Base-by-base conservation (phyloP, 129 eudicot genomes). In the Ambrosia trifida region DNA sequence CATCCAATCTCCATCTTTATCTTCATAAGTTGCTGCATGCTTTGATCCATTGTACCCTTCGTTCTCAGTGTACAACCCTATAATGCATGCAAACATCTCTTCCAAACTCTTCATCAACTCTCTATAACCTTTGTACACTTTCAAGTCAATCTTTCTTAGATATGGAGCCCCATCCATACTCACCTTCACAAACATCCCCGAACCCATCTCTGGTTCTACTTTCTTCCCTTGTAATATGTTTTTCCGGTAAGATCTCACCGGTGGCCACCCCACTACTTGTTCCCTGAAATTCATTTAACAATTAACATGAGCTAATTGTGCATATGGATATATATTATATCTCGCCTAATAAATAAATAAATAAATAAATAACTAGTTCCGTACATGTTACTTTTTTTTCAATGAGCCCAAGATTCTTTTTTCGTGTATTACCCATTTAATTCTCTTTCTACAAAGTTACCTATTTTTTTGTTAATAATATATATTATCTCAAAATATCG, bases 111-210 rank as follows among this genome's bases (percentile, higher is more conserved):
- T 75, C 67, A 88, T 79, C 16, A 91, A 79, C 72, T 91, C 92
- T n/a, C 24, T 75, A 72, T 91, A 91, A 72, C 87, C 76, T 54
- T 82, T 84, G 85, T 88, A 91, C 24, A 84, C 68, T 47, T 76
- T 88, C 69, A 91, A 85, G 66, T 91, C 97, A 32, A 91, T 79
- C 78, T 91, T 91, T 76, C 97, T 87, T n/a, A 91, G 41, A 35
- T 85, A 91, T 50, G 97, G 91, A 59, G 95, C 97, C 75, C 97
- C 97, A 80, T 91, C 96, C 95, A 91, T 85, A 81, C 97, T 91
- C 81, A 91, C 97, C 76, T 91, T 91, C 58, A 91, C 92, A 63
- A 70, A 86, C 85, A 87, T 66, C 52, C 85, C 88, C 0, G 76
- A 56, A 1, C 75, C 84, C 43, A 56, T 44, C 28, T 90, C 91